These are phyloP conservation scores for Fraxinus anomala DNA, from an alignment of 257 asterid species.

Conservation along the genomic window DNA sequence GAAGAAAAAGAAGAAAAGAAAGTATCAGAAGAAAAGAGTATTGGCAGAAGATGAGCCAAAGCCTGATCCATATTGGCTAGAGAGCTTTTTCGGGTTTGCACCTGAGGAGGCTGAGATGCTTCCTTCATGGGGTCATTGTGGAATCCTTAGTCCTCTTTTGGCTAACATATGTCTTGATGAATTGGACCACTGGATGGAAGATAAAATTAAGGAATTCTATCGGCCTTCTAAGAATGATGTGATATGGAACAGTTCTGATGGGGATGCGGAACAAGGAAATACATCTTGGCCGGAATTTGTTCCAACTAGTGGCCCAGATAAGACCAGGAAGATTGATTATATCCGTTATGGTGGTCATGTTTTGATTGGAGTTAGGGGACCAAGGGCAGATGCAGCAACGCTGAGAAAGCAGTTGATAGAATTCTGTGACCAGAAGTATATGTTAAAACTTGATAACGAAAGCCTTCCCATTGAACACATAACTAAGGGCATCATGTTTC, in stretches of 20 bases:
- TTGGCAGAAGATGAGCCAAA: constrained; percentile 95
- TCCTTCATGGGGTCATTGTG: constrained; percentile 99
- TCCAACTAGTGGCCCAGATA: constrained; percentile 95
- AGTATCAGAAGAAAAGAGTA: constrained; percentile 92
- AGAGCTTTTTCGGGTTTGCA: constrained; percentile 85
- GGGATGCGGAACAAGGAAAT: constrained; percentile 85
- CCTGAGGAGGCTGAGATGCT: constrained; percentile 87
- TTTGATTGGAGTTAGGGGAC: constrained; percentile 92
- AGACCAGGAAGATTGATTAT: constrained; percentile 88
- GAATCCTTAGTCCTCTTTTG: constrained; percentile 89
- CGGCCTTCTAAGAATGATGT: constrained; percentile 83
- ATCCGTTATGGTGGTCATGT: constrained; percentile 92
- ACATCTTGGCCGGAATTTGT: constrained; percentile 99
- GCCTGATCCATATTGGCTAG: constrained; percentile 97
- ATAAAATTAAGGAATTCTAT: constrained; percentile 77
- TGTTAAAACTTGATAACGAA: constrained; percentile 92
- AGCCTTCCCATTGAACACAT: constrained; percentile 93
- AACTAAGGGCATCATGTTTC: constrained; percentile 95
- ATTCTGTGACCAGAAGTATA: constrained; percentile 81
- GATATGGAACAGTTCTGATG: constrained; percentile 84
- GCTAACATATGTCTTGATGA: constrained; percentile 88
- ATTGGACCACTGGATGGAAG: constrained; percentile 93
- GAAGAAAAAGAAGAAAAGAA: constrained; percentile 77
- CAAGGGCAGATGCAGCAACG: constrained; percentile 94
- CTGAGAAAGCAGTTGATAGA: constrained; percentile 83